phyloP scores from a whole-genome alignment of 495 filamentous ascomycete species.

The Podospora didyma region DNA sequence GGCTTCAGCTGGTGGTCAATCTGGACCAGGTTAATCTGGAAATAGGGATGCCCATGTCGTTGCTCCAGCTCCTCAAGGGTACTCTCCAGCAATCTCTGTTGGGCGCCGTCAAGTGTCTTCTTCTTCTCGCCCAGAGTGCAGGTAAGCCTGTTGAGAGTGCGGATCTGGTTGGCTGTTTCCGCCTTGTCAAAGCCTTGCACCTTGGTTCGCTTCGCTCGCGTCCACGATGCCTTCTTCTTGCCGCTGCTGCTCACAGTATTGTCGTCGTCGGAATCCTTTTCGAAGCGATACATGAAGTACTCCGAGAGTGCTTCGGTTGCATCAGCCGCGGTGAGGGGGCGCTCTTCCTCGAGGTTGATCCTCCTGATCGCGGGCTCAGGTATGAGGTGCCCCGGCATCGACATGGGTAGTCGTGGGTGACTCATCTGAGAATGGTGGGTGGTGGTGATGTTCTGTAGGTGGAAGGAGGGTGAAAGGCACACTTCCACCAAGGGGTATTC shows the following conservation, averaged over 20 bases:
- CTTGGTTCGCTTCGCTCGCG: conserved; percentile 15
- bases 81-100: conserved; percentile 31
- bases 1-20: conserved; percentile 26
- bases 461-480: too few relatives aligned
- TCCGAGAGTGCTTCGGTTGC: conserved; percentile 28
- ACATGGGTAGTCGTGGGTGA: not conserved
- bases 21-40: conserved; percentile 29
- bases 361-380: conserved; percentile 6
- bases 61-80: conserved; percentile 16
- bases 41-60: conserved; percentile 21
- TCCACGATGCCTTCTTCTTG: conserved; percentile 25
- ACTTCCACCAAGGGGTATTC: too few relatives aligned
- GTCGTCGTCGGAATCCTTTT: conserved; percentile 13
- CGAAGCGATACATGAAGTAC: conserved; percentile 28
- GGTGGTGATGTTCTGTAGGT: not conserved
- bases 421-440: not conserved
- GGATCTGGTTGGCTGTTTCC: conserved; percentile 23
- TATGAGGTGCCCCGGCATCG: not conserved
- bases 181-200: conserved; percentile 21
- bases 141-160: conserved; percentile 24
- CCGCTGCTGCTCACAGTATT: conserved; percentile 20
- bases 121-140: conserved; percentile 24
- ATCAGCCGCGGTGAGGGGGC: conserved; percentile 12
- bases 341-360: conserved; percentile 13
- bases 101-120: conserved; percentile 16